Conservation (phyloP, 495 filamentous ascomycete species). For the Evernia prunastri region DNA sequence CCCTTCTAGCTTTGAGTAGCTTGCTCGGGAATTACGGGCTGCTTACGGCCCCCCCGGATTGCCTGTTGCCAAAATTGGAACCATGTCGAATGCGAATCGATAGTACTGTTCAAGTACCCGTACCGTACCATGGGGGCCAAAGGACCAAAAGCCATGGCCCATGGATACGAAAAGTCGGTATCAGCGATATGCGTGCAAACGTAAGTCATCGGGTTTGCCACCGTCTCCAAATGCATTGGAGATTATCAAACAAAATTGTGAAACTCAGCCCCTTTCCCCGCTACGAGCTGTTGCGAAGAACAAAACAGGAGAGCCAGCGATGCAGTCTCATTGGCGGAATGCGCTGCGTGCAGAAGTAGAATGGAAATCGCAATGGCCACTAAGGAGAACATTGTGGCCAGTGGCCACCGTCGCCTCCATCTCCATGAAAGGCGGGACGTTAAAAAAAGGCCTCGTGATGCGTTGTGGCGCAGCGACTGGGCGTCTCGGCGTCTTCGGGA, state of each 20-base stretch:
- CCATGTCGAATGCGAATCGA: background rate
- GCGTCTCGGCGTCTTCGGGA: conserved; percentile 1
- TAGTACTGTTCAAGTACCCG: background rate
- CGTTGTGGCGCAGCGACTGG: conserved; percentile 12
- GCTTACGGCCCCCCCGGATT: conserved; percentile 1
- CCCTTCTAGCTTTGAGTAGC: background rate
- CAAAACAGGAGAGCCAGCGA: background rate
- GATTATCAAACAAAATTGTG: conserved; percentile 1
- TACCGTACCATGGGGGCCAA: background rate
- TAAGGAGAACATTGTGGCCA: background rate
- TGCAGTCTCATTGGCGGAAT: background rate
- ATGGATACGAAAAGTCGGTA: background rate
- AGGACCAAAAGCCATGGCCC: background rate
- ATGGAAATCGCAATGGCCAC: background rate
- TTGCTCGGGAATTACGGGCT: background rate
- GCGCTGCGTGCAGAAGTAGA: background rate
- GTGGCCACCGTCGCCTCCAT: background rate
- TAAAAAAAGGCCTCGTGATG: conserved; percentile 8
- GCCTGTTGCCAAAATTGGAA: conserved; percentile 9
- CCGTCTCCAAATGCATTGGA: background rate
- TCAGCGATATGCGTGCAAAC: background rate
- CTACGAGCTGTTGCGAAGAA: background rate
- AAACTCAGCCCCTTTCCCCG: conserved; percentile 12
- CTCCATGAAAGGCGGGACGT: conserved; percentile 5
- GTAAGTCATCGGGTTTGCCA: background rate